These are phyloP conservation scores for Saccharomycopsis selenospora DNA, from an alignment of 805 yeast genomes.

Conservation along the genomic window DNA sequence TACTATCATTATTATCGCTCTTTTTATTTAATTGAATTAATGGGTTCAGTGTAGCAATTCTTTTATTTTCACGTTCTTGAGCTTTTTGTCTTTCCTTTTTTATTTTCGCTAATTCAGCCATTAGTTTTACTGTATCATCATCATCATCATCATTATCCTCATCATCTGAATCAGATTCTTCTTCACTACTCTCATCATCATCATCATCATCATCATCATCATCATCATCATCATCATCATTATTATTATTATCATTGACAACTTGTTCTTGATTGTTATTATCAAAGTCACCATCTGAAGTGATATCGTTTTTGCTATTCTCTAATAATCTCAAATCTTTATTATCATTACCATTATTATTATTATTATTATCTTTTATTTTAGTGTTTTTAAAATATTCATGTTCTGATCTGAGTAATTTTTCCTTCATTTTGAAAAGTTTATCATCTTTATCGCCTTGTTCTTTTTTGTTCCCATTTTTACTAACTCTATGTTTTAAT, in stretches of 20 bases:
- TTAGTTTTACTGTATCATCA: slow-evolving; percentile 5
- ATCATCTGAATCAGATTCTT: background rate
- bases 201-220: background rate
- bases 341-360: background rate
- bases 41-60: background rate
- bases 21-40: background rate
- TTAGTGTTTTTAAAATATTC: background rate
- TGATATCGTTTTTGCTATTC: background rate
- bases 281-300: no score
- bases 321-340: background rate
- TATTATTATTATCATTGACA: background rate
- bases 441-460: background rate
- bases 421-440: slow-evolving; percentile 4
- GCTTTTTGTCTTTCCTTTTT: slow-evolving; percentile 5
- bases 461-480: background rate
- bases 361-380: background rate
- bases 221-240: background rate
- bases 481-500: slow-evolving; percentile 14
- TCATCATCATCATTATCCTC: slow-evolving; percentile 6
- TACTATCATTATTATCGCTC: background rate
- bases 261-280: background rate
- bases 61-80: background rate
- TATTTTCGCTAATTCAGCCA: slow-evolving; percentile 8
- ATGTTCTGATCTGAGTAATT: slow-evolving; percentile 5
- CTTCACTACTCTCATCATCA: background rate